Evolutionary conservation across 1,284 basidiomycete genomes (phyloP), one percentile per base, ranked within the genome.

Genomic region (Polyporus tsugae): DNA sequence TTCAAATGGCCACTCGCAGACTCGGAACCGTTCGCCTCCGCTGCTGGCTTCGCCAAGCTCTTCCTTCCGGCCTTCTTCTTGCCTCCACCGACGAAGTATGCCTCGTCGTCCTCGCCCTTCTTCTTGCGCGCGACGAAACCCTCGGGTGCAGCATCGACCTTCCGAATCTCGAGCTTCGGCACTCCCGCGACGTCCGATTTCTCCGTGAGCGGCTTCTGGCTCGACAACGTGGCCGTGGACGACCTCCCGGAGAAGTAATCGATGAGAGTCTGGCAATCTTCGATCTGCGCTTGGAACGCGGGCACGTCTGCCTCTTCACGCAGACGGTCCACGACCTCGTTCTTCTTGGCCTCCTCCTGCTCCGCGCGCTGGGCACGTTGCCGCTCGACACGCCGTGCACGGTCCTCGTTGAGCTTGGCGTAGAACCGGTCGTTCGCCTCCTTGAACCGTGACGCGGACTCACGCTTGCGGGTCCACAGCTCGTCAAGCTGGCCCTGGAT

Each of bases 211-310:
- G 81, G 74, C 25, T 81, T 75, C 35, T 77, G 76, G 15, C 76
- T 71, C 29, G 78, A 78, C 63, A 84, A 78, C 22, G 82, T 75
- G 57, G 85, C 82, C 52, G 88, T 84, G 39, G 85, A 85, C 68
- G 84, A 83, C 81, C 92, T 93, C 58, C 93, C 94, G 46, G 88
- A 91, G 82, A 99, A 94, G 81, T 89, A 93, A 79, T 96, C 94
- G 80, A 99, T 94, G 71, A 98, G 89, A 7, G 94, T 97, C 77
- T 95, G 92, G 83, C 96, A 98, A 81, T 99, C 98, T 83, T 99
- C 96, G 75, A 99, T 97, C 81, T 99, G 91, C 69, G 91, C 87
- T 76, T 96, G 94, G 85, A 91, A 99, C 0, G 98, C 98, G 49
- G 98, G 97, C 52, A 88, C 77, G 66, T 92, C 89, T 39, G 98